Conservation (phyloP, 768 basidiomycete species). For the Termitomyces sp. region DNA sequence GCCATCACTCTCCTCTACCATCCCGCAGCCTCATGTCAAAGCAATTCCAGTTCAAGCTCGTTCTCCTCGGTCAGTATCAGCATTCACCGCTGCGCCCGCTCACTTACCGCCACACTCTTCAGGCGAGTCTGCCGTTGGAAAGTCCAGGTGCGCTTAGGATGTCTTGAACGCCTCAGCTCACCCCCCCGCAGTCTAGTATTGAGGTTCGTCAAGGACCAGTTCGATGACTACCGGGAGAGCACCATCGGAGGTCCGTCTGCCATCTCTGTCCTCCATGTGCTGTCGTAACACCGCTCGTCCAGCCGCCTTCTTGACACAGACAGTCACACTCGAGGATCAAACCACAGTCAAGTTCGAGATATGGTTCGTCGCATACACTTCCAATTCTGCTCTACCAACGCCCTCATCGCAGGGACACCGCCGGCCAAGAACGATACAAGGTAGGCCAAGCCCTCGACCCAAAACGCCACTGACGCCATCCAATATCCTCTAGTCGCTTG, state of each 20-base stretch:
- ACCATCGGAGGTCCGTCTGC: conserved; percentile 73
- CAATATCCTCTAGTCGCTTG: conserved; percentile 26
- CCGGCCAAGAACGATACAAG: conserved; percentile 95
- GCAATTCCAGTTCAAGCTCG: conserved; percentile 94
- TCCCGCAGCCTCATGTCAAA: conserved; percentile 83
- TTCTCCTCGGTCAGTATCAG: conserved; percentile 74
- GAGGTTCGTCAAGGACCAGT: conserved; percentile 95
- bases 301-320: conserved; percentile 99
- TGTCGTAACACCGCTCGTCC: conserved; percentile 12
- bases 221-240: conserved; percentile 93
- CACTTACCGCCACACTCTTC: conserved; percentile 12
- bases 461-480: conserved; percentile 7
- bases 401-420: conserved; percentile 70
- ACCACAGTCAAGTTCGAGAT: conserved; percentile 98
- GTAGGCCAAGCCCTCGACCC: conserved; percentile 29
- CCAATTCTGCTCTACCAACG: conserved; percentile 1
- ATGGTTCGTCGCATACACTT: conserved; percentile 52
- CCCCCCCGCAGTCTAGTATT: conserved; percentile 70
- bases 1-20: conserved; percentile 21
- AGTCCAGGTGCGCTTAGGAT: conserved; percentile 65
- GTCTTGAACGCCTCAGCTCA: conserved; percentile 22
- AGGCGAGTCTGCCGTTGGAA: conserved; percentile 98
- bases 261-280: conserved; percentile 1
- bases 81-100: neutral
- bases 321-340: conserved; percentile 83